Base-by-base conservation (phyloP, 208 protist genomes). In the Acanthamoeba lenticulata region DNA sequence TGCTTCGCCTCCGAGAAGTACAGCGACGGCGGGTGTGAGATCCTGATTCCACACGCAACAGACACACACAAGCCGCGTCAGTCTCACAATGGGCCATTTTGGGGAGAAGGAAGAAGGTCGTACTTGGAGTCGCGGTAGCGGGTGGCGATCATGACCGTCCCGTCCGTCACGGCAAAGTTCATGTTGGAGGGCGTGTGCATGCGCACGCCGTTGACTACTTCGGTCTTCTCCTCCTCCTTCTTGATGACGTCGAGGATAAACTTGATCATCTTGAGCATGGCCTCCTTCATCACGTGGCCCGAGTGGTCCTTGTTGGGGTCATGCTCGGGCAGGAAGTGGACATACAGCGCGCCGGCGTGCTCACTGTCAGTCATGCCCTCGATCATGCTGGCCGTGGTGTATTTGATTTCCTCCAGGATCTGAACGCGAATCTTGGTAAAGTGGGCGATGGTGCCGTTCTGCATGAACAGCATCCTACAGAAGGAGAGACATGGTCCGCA, bases 101-200 rank as follows among this genome's bases (percentile, higher is more conserved):
- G 9, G 27, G 21, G 62, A 36, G 32, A 29, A 29, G 27, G 21
- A 24, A 36, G 62, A 5, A 42, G 42, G 24, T 24, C 34, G 49
- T 91, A 72, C 49, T 91, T 36, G 40, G 55, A 91, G 19, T 91
- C 85, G 13, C 85, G 42, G 57, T 74, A 91, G 85, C 85, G 85
- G 57, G 85, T 91, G 42, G 85, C 85, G 29, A 91, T 91, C 55
- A 91, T 72, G 34, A 91, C 85, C 19, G 49, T 91, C 27, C 85
- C 85, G 40, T 91, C 57, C 7, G 85, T 91, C 19, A 91, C 85
- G 34, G 85, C 49, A 72, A 91, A 91, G 85, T 91, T 91, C 85
- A 91, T 74, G 85, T 65, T 74, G 9, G 85, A 91, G 0, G 85
- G 85, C 13, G 57, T 72, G 57, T 91, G 85, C 55, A 49, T 72